These are phyloP conservation scores for Urtica urens DNA, from an alignment of 306 rosid species.

Conservation along the genomic window DNA sequence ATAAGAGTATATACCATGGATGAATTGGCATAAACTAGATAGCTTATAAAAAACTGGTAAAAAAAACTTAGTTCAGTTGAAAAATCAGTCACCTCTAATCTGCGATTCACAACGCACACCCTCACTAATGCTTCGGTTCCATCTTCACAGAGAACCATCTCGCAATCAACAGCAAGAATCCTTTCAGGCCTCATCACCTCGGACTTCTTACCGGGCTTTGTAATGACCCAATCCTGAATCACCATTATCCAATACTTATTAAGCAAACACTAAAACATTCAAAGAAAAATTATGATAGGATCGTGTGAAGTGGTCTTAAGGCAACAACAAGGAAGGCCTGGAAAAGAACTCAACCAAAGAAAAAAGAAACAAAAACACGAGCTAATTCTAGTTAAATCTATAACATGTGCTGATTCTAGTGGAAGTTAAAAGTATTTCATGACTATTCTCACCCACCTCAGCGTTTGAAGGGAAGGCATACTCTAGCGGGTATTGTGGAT, in stretches of 20 bases:
- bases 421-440: slow-evolving; percentile 5
- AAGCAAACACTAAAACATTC: neutral
- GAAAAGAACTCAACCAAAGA: no score
- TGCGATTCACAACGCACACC: slow-evolving; percentile 66
- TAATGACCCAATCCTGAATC: slow-evolving; percentile 58
- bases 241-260: slow-evolving; percentile 23
- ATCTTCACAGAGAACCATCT: slow-evolving; percentile 91
- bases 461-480: slow-evolving; percentile 45
- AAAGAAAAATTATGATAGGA: neutral
- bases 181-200: slow-evolving; percentile 33
- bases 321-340: no score
- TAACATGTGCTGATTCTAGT: no score
- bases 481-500: slow-evolving; percentile 53
- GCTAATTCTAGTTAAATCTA: no score
- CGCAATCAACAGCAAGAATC: slow-evolving; percentile 85
- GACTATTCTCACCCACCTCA: slow-evolving; percentile 35
- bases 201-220: slow-evolving; percentile 38
- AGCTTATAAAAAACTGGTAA: neutral
- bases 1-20: neutral
- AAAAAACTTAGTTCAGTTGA: neutral
- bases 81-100: slow-evolving; percentile 56
- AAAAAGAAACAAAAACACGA: slow-evolving; percentile 12
- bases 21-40: neutral
- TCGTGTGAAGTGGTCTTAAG: no score
- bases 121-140: slow-evolving; percentile 75